Percentiles rank a stretch among this genome's conserved stretches.
These are phyloP conservation scores for Colletotrichum somersetense DNA, from an alignment of 2,329 filamentous ascomycete species.

Conservation along the genomic window DNA sequence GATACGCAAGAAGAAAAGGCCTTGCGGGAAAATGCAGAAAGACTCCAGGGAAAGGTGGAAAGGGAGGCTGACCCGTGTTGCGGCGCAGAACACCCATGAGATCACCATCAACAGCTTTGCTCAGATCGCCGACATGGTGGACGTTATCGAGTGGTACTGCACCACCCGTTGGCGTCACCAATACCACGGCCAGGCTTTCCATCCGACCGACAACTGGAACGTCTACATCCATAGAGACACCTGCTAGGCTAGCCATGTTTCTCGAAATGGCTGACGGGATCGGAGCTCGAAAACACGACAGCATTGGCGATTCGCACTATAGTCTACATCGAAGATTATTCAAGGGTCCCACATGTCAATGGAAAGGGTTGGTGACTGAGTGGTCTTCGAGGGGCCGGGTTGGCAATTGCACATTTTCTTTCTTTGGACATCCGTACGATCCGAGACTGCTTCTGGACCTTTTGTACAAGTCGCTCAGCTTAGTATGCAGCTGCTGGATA, in stretches of 20 bases:
- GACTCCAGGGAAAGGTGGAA: too few species aligned
- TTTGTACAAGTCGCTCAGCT: too few species aligned
- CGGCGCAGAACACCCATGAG: background rate
- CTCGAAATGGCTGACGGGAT: background rate
- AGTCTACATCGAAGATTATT: too few species aligned
- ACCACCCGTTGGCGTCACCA: fast-evolving
- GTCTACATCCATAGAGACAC: background rate
- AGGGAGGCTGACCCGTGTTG: background rate
- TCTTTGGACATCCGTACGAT: background rate
- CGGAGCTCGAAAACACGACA: background rate
- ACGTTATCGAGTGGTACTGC: background rate
- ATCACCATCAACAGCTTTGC: background rate
- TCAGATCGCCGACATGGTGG: background rate
- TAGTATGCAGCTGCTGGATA: background rate
- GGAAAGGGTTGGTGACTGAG: background rate
- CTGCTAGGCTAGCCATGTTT: background rate
- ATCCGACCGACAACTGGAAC: conserved; percentile 1
- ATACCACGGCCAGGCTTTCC: background rate
- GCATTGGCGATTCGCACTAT: background rate
- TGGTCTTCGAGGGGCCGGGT: background rate
- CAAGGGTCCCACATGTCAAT: too few species aligned
- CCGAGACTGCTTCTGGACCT: background rate
- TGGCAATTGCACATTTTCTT: background rate
- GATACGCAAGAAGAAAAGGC: background rate
- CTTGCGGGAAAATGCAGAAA: too few species aligned